Base-by-base conservation (phyloP, 495 filamentous ascomycete species). In the Talaromyces stipitatus region DNA sequence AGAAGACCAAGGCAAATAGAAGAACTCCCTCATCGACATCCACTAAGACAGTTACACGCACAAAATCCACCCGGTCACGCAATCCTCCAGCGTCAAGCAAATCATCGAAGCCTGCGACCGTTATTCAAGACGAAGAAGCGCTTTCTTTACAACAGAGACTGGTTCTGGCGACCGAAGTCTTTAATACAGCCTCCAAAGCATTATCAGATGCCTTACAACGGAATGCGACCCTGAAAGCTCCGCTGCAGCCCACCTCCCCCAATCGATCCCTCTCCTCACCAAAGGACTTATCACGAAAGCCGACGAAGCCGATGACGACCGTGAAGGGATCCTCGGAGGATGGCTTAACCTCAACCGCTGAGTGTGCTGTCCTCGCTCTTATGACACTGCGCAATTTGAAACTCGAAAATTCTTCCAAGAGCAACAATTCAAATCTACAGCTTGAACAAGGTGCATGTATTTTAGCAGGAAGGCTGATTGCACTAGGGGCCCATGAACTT, bases 391-490 rank as follows among this genome's bases (percentile, higher is more conserved):
- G 89, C 50, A 73, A 77, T 22, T 54, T 88, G 20, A 81, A 89
- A 56, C 64, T 71, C 60, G 72, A 50, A 65, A 80, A 60, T 55
- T 55, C 55, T 27, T 64, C 50, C 46, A 64, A 66, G 61, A 66
- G 62, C 71, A 61, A 78, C 59, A 67, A 82, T 14, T 82, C 85
- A 8, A 80, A 78, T 32, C 72, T 92, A 51, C 91, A 97, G 60
- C 73, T 95, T 2, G 92, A 97, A 64, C 85, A 84, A 57, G 94
- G 89, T 6, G 88, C 90, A 70, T 87, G 88, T 43, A 83, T 86
- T 7, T 74, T 98, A 38, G 74, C 88, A 23, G 82, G 80, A 38
- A 91, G 85, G 60, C 69, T 95, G 16, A 76, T 95, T 6, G 78
- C 81, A 1, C 70, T 95, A 47, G 85, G 85, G 12, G 66, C 95